Base-by-base conservation (phyloP, 805 yeast genomes). In the Dipodascus albidus region DNA sequence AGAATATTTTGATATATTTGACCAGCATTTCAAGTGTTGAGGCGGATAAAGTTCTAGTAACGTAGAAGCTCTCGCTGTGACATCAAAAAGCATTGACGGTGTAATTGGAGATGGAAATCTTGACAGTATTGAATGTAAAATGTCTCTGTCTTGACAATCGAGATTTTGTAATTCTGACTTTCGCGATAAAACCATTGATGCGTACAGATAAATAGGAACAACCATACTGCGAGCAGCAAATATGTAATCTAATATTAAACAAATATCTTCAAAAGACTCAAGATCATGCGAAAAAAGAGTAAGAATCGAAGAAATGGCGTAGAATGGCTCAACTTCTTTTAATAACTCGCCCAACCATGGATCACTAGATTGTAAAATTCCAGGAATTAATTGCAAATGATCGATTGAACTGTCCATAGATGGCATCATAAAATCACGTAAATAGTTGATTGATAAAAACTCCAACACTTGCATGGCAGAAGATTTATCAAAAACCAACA, bases 391-490 rank as follows among this genome's bases (percentile, higher is more conserved):
- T 19, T 70, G 66, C 54, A 89, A 68, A 53, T 87, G 89, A 52
- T 76, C 77, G 9, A 87, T 66, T 0, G 96, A 76, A 6, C 85
- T 77, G 23, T 77, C 75, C 44, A 91, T 74, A 21, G 80, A 76
- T 2, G 82, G 77, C 66, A 87, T 74, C 95, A 91, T 85, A 64
- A 81, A 93, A 67, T 91, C 99, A 50, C 98, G 73, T 47, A 93
- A 68, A 62, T 81, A 85, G 52, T 70, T 58, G 6, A 85, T 58
- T 0, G 93, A 74, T 49, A 88, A 69, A 27, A 68, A 64, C 53
- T 81, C 83, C 50, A 90, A 68, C 3, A 81, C 60, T 27, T 62
- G 54, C 15, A 55, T 56, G 31, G 62, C 58, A 52, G 63, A 59
- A 50, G 59, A 51, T 52, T 60, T 58, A 20, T 68, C 65, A 54